A percentile compares a stretch with the other conserved stretches of the same genome.
These are phyloP conservation scores for Sphaerulina populicola DNA, from an alignment of 2,329 filamentous ascomycete genomes.

Conservation along the genomic window DNA sequence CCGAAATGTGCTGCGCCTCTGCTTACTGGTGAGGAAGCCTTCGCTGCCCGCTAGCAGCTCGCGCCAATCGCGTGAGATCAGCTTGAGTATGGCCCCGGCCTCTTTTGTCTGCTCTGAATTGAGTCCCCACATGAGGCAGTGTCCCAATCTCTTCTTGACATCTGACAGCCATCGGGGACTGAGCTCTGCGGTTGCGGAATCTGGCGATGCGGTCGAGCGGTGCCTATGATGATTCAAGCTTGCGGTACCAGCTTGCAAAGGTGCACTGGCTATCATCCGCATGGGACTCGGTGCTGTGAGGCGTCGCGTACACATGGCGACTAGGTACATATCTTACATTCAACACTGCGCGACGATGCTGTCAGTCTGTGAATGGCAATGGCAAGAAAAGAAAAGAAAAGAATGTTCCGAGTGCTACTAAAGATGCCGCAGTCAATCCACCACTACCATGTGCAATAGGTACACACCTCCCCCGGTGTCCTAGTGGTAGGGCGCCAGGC, in stretches of 20 bases:
- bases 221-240: neutral
- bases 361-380: neutral
- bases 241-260: neutral
- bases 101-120: conserved; percentile 48
- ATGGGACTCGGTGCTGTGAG: neutral
- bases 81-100: conserved; percentile 52
- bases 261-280: neutral
- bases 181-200: conserved; percentile 27
- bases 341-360: neutral
- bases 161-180: conserved; percentile 62
- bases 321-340: too few relatives aligned
- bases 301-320: neutral
- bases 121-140: conserved; percentile 67
- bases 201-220: conserved; percentile 6
- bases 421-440: neutral
- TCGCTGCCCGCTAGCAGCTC: conserved; percentile 64
- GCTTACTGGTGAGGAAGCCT: conserved; percentile 60
- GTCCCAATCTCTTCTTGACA: conserved; percentile 58
- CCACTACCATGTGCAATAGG: too few relatives aligned
- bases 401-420: neutral
- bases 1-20: conserved; percentile 54
- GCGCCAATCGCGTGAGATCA: conserved; percentile 60
- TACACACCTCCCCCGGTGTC: too few relatives aligned
- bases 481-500: too few relatives aligned
- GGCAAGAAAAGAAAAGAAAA: too few relatives aligned